Base-by-base conservation (phyloP, 768 basidiomycete species). In the Boletellus emodensis region DNA sequence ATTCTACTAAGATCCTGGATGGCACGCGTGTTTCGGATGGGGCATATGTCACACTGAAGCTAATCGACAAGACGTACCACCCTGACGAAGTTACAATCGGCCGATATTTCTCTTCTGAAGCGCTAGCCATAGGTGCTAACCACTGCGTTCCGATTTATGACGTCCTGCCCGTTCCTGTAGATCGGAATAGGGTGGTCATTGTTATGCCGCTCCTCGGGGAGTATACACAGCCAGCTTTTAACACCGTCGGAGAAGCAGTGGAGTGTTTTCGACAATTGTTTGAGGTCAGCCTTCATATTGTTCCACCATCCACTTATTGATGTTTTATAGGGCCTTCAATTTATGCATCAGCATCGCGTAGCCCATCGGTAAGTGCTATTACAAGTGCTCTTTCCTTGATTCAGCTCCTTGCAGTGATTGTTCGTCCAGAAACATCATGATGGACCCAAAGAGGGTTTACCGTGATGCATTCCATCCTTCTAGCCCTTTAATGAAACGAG, bases 141-240 rank as follows among this genome's bases (percentile, higher is more conserved):
- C 69, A 73, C 43, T 73, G 71, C 12, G 59, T 71, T 2, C 71
- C 66, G 0, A 35, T 72, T 6, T 53, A 63, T 13, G 68, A 70
- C 9, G 20, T 54, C 0, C 13, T 71, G 1, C 8, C 37, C 14
- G 39, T 66, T 36, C 44, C 42, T 14, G 49, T 51, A 0, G 47
- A 58, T 0, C 44, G 48, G 1, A 35, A 62, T 14, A 17, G 0
- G 1, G 30, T 33, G 10, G 61, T 66, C 2, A 42, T 72, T 2
- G 61, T 69, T 2, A 74, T 73, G 68, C 75, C 74, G 0, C 47
- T 71, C 2, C 62, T 76, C 15, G 62, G 65, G 40, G 22, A n/a
- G 0, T 66, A 58, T 30, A n/a, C 49, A 14, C 37, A 32, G 2
- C 64, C 64, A 7, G 52, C 34, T 1, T 72, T 73, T 49, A 47